Percentiles rank a stretch among this genome's conserved stretches.
These are phyloP conservation scores for Beauveria medogensis DNA, from an alignment of 2,329 filamentous ascomycete genomes.

Conservation along the genomic window DNA sequence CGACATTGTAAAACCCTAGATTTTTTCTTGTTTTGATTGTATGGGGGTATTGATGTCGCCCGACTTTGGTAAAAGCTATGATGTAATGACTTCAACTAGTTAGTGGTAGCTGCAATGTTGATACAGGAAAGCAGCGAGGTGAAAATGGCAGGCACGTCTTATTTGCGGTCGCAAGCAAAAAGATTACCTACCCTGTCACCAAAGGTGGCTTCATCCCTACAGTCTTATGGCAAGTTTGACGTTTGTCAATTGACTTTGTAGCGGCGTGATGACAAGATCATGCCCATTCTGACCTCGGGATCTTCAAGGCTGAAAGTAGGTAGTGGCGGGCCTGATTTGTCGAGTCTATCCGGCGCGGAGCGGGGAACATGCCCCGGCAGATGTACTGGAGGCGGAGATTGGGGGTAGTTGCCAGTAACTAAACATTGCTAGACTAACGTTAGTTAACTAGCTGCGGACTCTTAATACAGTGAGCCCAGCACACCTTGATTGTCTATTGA, in stretches of 20 bases:
- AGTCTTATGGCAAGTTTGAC: not conserved
- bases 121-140: no score
- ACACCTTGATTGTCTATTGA: not conserved
- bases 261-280: not conserved
- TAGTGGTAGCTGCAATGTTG: no score
- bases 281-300: not conserved
- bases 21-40: not conserved
- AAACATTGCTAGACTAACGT: not conserved
- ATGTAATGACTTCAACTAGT: no score
- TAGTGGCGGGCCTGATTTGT: not conserved
- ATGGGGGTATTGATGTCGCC: not conserved
- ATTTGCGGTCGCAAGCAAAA: no score
- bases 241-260: no score
- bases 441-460: not conserved
- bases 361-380: not conserved
- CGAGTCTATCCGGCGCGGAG: not conserved
- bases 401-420: no score
- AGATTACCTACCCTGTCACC: no score
- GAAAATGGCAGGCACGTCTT: no score
- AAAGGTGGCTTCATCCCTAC: not conserved
- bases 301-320: not conserved
- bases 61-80: no score
- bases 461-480: not conserved
- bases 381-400: no score
- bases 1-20: not conserved